These are phyloP conservation scores for Lachnellula arida DNA, from an alignment of 2,329 filamentous ascomycete genomes.

Conservation along the genomic window DNA sequence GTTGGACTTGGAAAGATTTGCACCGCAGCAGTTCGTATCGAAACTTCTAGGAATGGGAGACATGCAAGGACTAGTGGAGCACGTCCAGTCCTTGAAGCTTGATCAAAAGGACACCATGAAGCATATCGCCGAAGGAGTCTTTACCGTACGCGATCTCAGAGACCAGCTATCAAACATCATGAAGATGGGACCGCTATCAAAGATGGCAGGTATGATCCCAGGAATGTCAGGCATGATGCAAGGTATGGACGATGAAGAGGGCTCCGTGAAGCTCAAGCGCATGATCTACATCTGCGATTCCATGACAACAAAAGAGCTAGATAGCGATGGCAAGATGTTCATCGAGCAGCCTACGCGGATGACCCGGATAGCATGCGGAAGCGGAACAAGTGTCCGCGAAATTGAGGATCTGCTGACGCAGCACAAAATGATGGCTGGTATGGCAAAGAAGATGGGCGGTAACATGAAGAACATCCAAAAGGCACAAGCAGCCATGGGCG, in stretches of 20 bases:
- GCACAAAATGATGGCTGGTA: slow-evolving; percentile 96
- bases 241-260: slow-evolving; percentile 95
- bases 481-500: slow-evolving; percentile 85
- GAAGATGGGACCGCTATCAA: slow-evolving; percentile 98
- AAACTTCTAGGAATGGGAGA: slow-evolving; percentile 97
- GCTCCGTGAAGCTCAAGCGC: slow-evolving; percentile 85
- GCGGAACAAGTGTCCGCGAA: slow-evolving; percentile 84
- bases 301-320: slow-evolving; percentile 94
- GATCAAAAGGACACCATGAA: slow-evolving; percentile 99
- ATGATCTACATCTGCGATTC: slow-evolving; percentile 99
- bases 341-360: slow-evolving; percentile 88
- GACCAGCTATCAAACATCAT: slow-evolving; percentile 97
- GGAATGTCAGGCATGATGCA: slow-evolving; percentile 91
- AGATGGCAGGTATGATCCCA: slow-evolving; percentile 98
- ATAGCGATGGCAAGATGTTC: slow-evolving; percentile 92
- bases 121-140: slow-evolving; percentile 94
- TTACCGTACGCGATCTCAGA: slow-evolving; percentile 87
- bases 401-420: slow-evolving; percentile 97
- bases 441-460: slow-evolving; percentile 98
- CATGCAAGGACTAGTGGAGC: slow-evolving; percentile 90
- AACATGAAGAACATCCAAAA: slow-evolving; percentile 98
- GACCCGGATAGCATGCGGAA: slow-evolving; percentile 85
- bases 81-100: slow-evolving; percentile 90
- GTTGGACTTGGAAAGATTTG: slow-evolving; percentile 89
- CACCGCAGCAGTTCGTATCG: slow-evolving; percentile 86